Evolutionary conservation across 2,329 filamentous ascomycete species (phyloP), one percentile per base, ranked within the genome.

Genomic region (Fusarium buxicola): DNA sequence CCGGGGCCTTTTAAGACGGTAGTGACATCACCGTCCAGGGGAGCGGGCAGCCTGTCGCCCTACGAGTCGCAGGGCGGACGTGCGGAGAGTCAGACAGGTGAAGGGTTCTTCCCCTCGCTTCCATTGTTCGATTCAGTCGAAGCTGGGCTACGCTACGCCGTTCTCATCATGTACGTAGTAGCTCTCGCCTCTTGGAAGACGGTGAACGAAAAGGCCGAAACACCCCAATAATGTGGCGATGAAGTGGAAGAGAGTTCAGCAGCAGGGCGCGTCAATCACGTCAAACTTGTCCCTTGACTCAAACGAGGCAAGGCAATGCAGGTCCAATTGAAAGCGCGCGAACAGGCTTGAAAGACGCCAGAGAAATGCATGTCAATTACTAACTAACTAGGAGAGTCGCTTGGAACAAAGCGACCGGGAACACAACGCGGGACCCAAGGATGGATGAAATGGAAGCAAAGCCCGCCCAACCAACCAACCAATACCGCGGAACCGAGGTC

Each of bases 21-120:
- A n/a, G n/a, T 70, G 68, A 70, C 68, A 70, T 70, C 68, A 70
- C 63, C 51, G 48, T 36, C 54, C 60, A 61, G 57, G 64, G 67
- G 56, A 56, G 40, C 38, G 43, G 56, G 40, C 30, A 41, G 34
- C 46, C 50, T 55, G 40, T 62, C 55, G 49, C 65, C 62, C 51
- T 66, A 60, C 49, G 43, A 51, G 38, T 50, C 38, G 52, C 51
- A 58, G 51, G 35, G 28, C 34, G 62, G 58, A 49, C 35, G 58
- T 55, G 54, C 21, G 32, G 39, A 66, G 49, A 55, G 46, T 47
- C 57, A 61, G 44, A 46, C 41, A 43, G 21, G 48, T 54, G 27
- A 58, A 65, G 61, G 57, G 61, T 62, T 54, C 56, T 64, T 47
- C 18, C 52, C 25, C 35, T 64, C 43, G 35, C 30, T 49, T 50